Conservation (phyloP, 345 rosid species). For the Salix dunnii region DNA sequence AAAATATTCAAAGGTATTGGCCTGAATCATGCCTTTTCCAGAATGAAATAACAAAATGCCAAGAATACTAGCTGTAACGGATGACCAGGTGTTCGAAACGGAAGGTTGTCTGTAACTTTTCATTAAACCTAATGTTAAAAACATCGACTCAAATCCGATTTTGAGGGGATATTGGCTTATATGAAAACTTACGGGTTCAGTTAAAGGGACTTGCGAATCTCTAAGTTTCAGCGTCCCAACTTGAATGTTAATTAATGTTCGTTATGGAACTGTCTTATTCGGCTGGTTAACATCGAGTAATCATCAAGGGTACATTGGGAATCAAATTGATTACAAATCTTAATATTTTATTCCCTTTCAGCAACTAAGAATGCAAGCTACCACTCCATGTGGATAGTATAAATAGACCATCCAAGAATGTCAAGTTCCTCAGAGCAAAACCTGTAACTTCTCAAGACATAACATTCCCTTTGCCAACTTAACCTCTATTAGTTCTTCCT, state of each 20-base stretch:
- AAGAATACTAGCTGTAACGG: background rate
- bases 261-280: background rate
- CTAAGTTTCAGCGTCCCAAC: background rate
- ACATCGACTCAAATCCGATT: background rate
- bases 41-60: background rate
- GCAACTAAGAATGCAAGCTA: too few relatives aligned
- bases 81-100: background rate
- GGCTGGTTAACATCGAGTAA: constrained; percentile 6
- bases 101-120: background rate
- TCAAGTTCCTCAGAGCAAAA: constrained; percentile 9
- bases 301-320: constrained; percentile 12
- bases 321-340: constrained; percentile 7
- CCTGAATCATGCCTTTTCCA: background rate
- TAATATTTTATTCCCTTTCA: constrained; percentile 11
- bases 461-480: background rate
- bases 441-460: background rate
- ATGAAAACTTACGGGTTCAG: background rate
- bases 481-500: background rate
- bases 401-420: constrained; percentile 23
- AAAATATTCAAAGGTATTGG: background rate
- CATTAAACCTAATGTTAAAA: background rate
- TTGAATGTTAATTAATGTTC: background rate
- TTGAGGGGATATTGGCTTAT: background rate
- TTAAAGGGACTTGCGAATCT: background rate
- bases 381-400: constrained; percentile 7